phyloP scores from a whole-genome alignment of 176 grass and related monocot genomes.

The Echinochloa phyllopogon region DNA sequence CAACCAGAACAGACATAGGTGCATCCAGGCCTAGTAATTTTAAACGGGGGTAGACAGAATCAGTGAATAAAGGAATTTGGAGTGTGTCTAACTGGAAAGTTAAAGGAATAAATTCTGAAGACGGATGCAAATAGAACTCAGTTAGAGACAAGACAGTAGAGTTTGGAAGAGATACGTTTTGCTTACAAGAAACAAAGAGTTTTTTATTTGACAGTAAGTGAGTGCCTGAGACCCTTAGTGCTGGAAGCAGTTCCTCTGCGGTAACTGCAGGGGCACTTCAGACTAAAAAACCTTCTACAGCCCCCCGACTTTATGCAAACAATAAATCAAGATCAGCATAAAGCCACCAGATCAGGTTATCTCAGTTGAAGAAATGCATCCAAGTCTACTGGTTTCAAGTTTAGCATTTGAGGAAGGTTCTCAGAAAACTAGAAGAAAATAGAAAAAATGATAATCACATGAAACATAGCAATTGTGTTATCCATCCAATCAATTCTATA shows the following conservation, averaged over 20 bases:
- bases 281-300: not conserved
- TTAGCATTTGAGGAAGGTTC: not conserved
- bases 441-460: not conserved
- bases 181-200: not conserved
- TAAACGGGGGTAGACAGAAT: slow-evolving; percentile 30
- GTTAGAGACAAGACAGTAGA: not conserved
- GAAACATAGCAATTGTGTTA: not conserved
- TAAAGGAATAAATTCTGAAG: slow-evolving; percentile 5
- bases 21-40: slow-evolving; percentile 61
- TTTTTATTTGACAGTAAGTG: not conserved
- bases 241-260: no score
- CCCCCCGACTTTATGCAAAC: not conserved
- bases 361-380: not conserved
- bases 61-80: not conserved
- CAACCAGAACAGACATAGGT: slow-evolving; percentile 58
- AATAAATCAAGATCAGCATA: not conserved
- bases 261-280: not conserved
- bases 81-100: not conserved
- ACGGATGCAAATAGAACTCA: not conserved
- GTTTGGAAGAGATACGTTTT: not conserved
- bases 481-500: not conserved
- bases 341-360: not conserved
- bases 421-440: not conserved
- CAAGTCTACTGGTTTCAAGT: not conserved
- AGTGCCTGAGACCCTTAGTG: not conserved